Conservation (phyloP, 495 filamentous ascomycete genomes). For the Letharia lupina region DNA sequence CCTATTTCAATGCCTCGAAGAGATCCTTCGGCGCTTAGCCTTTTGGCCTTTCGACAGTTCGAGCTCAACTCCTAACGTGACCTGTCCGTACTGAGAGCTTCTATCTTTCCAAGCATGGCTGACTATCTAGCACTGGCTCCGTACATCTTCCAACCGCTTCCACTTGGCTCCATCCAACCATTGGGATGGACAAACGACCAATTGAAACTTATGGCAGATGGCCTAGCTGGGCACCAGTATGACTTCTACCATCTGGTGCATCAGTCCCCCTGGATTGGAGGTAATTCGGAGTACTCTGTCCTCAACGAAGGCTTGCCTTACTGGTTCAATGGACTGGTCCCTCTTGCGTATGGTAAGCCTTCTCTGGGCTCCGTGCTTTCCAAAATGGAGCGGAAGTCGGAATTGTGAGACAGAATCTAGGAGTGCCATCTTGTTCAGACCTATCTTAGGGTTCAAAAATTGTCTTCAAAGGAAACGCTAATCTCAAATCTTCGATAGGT, state of each 20-base stretch:
- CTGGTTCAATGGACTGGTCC: slow-evolving; percentile 60
- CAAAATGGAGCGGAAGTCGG: background rate
- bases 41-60: background rate
- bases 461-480: background rate
- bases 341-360: slow-evolving; percentile 43
- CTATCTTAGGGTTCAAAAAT: background rate
- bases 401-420: background rate
- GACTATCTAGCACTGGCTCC: slow-evolving; percentile 10
- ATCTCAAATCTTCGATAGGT: slow-evolving; percentile 6
- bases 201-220: slow-evolving; percentile 42
- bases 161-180: slow-evolving; percentile 50
- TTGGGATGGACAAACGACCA: slow-evolving; percentile 55
- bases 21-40: background rate
- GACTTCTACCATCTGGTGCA: slow-evolving; percentile 53
- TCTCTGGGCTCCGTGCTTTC: background rate
- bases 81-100: background rate
- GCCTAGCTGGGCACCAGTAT: slow-evolving; percentile 51
- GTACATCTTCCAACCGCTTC: slow-evolving; percentile 40
- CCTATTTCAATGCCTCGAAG: background rate
- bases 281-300: slow-evolving; percentile 47
- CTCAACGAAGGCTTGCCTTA: slow-evolving; percentile 55
- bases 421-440: background rate
- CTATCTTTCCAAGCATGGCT: background rate
- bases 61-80: background rate
- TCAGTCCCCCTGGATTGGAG: slow-evolving; percentile 49